Evolutionary conservation across 1,139 yeast species (phyloP), one percentile per base, ranked within the genome.

Genomic region (Pichia sp.): DNA sequence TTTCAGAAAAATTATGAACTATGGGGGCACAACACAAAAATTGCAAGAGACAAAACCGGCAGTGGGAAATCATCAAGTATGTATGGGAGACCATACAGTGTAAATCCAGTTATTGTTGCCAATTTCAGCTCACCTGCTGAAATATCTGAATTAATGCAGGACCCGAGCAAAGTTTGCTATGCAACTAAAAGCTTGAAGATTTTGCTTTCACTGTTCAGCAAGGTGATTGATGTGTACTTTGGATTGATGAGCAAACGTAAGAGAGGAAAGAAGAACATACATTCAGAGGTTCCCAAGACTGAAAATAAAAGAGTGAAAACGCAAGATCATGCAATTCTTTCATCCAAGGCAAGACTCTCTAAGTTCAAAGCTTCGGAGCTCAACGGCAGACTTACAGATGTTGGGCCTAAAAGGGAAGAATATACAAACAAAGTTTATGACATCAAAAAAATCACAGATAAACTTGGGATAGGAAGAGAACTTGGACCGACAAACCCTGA

Each of bases 141-240:
- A 7, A 43, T 66, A 2, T 66, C 70, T 16, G 82, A 78, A 48
- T 50, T 74, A 12, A 50, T 74, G 2, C 80, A 76, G 55, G 76
- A 74, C 53, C 74, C 79, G 0, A 57, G 70, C 1, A 78, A 78
- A 43, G 39, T 37, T 1, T 59, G 60, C 50, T 23, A 61, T 70
- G 47, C 50, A 1, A 63, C 74, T 1, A 60, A 64, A 21, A 62
- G 68, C 40, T 57, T 69, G 44, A 56, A 60, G 7, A 57, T 66
- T 0, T 53, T 78, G 0, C 30, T 58, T 53, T 64, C 69, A 3
- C 63, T 78, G 55, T 53, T 77, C 2, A 36, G 59, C 4, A 70
- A 54, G 60, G 53, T 60, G 66, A 0, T 66, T 71, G 47, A 57
- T 52, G 5, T 64, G 63, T 23, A 75, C 71, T 59, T 60, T 49